Conservation (phyloP, 331 rosid genomes). For the Malus hybrid region DNA sequence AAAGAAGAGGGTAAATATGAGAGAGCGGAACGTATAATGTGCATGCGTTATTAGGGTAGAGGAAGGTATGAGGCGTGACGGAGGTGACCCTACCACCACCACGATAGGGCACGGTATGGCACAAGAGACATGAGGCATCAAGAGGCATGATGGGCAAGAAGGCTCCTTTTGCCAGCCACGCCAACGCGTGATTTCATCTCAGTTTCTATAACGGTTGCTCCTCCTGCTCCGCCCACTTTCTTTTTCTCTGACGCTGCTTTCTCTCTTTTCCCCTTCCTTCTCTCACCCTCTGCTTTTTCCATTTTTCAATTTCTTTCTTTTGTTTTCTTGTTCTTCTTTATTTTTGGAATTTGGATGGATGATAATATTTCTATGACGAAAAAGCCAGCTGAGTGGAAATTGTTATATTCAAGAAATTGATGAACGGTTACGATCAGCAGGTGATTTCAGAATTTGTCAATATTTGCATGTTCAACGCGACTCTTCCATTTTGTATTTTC, state of each 20-base stretch:
- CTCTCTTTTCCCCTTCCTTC: not conserved
- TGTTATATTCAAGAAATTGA: not conserved
- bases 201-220: constrained; percentile 10
- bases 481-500: not conserved
- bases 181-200: constrained; percentile 23
- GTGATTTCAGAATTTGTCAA: not conserved
- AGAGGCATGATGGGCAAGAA: not conserved
- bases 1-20: not conserved
- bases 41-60: not conserved
- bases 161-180: constrained; percentile 16
- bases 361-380: not conserved
- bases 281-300: not conserved
- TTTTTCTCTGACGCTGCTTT: not conserved
- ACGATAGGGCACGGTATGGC: not conserved
- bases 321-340: not conserved
- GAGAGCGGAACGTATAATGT: constrained; percentile 12
- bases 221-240: not conserved
- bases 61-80: constrained; percentile 6
- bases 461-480: not conserved
- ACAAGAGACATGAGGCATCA: not conserved
- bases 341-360: not conserved
- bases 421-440: not conserved
- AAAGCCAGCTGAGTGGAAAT: not conserved
- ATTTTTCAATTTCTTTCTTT: not conserved
- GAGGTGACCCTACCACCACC: constrained; percentile 20